Evolutionary conservation across 2,329 filamentous ascomycete species (phyloP).

Genomic region (Celoporthe dispersa): DNA sequence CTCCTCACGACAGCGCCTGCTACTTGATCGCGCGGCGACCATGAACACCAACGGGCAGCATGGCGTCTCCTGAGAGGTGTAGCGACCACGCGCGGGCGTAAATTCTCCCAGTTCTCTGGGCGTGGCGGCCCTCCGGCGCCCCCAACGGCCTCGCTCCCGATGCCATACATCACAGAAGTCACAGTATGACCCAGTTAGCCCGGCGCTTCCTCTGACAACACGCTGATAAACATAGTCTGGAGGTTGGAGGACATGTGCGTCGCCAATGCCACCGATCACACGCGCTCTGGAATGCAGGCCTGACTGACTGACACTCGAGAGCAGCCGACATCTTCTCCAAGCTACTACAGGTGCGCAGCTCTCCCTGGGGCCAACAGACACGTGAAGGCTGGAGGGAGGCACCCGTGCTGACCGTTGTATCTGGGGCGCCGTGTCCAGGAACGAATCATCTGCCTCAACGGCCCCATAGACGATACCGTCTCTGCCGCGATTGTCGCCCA

Average conservation of each 20-base stretch:
- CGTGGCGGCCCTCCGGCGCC: constrained; percentile 34
- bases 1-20: constrained; percentile 9
- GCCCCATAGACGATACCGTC: constrained; percentile 84
- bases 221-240: constrained; percentile 61
- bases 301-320: constrained; percentile 36
- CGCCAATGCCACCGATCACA: background rate
- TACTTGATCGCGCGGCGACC: constrained; percentile 9
- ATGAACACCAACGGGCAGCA: constrained; percentile 45
- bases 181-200: constrained; percentile 44
- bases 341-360: constrained; percentile 65
- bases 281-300: constrained; percentile 13
- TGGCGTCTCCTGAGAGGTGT: constrained; percentile 43
- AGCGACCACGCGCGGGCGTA: constrained; percentile 42
- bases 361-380: constrained; percentile 30
- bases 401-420: constrained; percentile 26
- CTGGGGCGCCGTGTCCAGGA: constrained; percentile 56
- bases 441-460: constrained; percentile 92
- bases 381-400: constrained; percentile 33
- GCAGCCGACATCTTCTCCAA: constrained; percentile 83
- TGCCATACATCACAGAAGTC: constrained; percentile 64
- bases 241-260: constrained; percentile 78
- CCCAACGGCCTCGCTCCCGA: constrained; percentile 50
- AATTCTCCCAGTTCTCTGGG: constrained; percentile 49
- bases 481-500: constrained; percentile 96
- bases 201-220: constrained; percentile 11